Base-by-base conservation (phyloP, 1,284 basidiomycete genomes). In the Hortiboletus rubellus region DNA sequence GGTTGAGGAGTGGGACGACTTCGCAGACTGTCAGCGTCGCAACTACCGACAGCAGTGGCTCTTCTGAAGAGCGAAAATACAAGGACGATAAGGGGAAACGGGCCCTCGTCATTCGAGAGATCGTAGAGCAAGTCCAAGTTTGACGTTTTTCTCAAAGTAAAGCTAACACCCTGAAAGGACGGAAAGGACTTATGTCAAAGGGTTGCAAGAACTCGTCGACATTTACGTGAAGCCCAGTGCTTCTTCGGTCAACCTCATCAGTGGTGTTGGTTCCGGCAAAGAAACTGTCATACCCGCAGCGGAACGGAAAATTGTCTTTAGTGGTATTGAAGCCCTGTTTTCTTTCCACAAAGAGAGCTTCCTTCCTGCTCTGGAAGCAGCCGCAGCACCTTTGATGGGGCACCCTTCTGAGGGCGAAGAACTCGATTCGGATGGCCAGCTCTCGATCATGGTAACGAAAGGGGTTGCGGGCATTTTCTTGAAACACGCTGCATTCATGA, bases 401-500 rank as follows among this genome's bases (percentile, higher is more conserved):
- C 72, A 80, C 5, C 60, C 74, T 3, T 67, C 77, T 40, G 76
- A 78, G 17, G 67, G 80, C 15, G 72, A 77, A 47, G 79, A 81
- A 46, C 76, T 82, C 17, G 91, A 94, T 66, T 75, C 79, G 27
- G 86, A 92, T 60, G 92, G 92, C 0, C 81, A 84, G 54, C 70
- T 91, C 40, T 95, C 94, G 0, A 76, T 87, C 42, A 79, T 77
- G 24, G 89, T 92, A 10, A 94, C 93, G 0, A 91, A 86, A 60
- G 82, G 85, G 31, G 88, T 99, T 37, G 96, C 94, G 8, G 85
- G 89, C 60, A 94, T 92, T 42, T 99, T 99, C 74, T 78, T 90
- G 60, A 91, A 87, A 49, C 94, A 98, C 73, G 92, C 93, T 41
- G 93, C 94, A 9, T 96, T 96, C 79, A 93, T 98, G 92, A 93